Evolutionary conservation across 2,329 filamentous ascomycete genomes (phyloP), one percentile per base, ranked within the genome.

Genomic region (Phialophora expanda): DNA sequence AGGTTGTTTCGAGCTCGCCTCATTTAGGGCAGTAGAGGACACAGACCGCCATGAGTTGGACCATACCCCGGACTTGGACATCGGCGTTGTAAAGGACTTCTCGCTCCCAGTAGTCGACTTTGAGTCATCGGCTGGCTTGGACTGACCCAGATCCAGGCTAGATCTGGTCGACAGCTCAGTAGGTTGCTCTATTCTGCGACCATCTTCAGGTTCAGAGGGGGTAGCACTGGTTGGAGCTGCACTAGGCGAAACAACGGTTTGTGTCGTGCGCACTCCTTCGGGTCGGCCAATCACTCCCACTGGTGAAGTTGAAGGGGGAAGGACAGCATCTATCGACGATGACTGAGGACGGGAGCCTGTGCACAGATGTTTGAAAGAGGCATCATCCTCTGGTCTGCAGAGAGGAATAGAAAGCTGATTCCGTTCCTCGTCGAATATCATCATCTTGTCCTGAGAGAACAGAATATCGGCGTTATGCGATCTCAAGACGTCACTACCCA

Each of bases 351-450:
- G 69, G 20, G 79, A 73, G 50, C 83, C 83, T 1, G 90, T 93
- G 72, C 82, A 87, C 56, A 98, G 84, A 71, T 89, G 86, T 73
- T 90, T 95, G 80, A 96, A 98, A 0, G 87, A 80, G 3, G 82
- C 83, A 64, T 97, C 92, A 73, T 96, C 90, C 77, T 98, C 95
- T 0, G 95, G 95, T 30, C 95, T 88, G 48, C 97, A 93, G 71
- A 99, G 90, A 1, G 95, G 95, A 38, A 99, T 89, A 17, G 91
- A 93, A 12, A 98, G 82, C 74, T 94, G 95, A 76, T 91, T 92
- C 54, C 90, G 86, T 65, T 96, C 92, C 74, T 92, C 90, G 72
- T 96, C 92, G 71, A 93, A 93, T 30, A 98, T 82, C 0, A 90
- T 90, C 82, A 99, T 87, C 69, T 90, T 90, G 74, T 97, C 97